Conservation (phyloP, 345 rosid species). For the Excoecaria cochinchinensis region DNA sequence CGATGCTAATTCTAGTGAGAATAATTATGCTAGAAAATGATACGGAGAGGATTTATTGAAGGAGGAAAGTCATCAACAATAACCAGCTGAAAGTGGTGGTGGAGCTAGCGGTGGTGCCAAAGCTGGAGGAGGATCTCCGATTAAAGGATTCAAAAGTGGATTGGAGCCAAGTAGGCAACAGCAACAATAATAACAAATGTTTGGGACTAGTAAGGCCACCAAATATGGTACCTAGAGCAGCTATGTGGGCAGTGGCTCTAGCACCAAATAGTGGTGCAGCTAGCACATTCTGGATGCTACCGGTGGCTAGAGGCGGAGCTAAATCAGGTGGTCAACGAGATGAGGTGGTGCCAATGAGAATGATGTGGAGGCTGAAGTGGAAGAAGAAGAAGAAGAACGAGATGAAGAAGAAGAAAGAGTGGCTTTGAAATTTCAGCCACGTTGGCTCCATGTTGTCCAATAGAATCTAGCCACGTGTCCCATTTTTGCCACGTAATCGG, state of each 20-base stretch:
- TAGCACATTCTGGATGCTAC: slow-evolving; percentile 43
- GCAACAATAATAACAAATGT: slow-evolving; percentile 22
- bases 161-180: slow-evolving; percentile 34
- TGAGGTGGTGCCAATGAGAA: no score
- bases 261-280: no score
- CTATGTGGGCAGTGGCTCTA: no score
- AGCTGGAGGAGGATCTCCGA: slow-evolving; percentile 29
- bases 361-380: no score
- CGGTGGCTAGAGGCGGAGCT: slow-evolving; percentile 67
- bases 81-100: slow-evolving; percentile 40
- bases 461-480: no score
- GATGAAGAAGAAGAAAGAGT: no score
- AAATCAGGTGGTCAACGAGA: slow-evolving; percentile 34
- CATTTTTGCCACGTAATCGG: no score
- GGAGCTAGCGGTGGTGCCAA: slow-evolving; percentile 9
- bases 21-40: slow-evolving; percentile 59
- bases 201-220: slow-evolving; percentile 35
- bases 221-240: no score
- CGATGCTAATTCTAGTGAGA: slow-evolving; percentile 44
- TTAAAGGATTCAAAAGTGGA: slow-evolving; percentile 40
- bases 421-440: no score
- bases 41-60: slow-evolving; percentile 63
- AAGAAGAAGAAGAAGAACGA: no score
- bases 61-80: slow-evolving; percentile 39
- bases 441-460: no score